Evolutionary conservation across 2,329 filamentous ascomycete species (phyloP), one percentile per base, ranked within the genome.

Genomic region (Monosporascus ibericus): DNA sequence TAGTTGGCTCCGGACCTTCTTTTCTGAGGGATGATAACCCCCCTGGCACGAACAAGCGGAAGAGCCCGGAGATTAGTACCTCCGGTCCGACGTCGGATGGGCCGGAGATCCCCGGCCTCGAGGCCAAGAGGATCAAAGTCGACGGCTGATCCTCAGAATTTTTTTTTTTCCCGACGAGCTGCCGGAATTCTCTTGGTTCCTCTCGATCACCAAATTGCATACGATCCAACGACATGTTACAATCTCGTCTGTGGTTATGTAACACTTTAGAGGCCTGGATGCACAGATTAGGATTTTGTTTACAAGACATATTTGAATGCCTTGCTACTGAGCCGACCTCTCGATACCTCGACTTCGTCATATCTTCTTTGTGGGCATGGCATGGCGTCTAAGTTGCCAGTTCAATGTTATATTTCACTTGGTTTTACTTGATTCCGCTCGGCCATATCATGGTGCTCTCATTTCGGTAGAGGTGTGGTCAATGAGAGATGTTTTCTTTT

Each of bases 1-100:
- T 85, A 2, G 78, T 79, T 2, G 79, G 76, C 2, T 79, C 76
- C 1, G 83, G 83, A 2, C 83, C 83, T 3, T 85, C 81, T 53
- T 86, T 86, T 59, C 61, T 86, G 50, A 72, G 81, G 53, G 82
- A 86, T 20, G 82, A 85, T 25, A 66, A 67, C 48, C 63, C 57
- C 36, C 49, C 57, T 24, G 61, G 61, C 18, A 54, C 69, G 0
- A 65, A 70, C n/a, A 83, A 83, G 66, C 70, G 80, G 55, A 84
- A 83, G 68, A 83, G 78, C 53, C 79, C 79, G 1, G 80, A 83
- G 8, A 69, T 72, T 37, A 72, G 70, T 48, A 67, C 65, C 11
- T 68, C 65, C n/a, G 69, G 70, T 2, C 65, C 70, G 2, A 65
- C 66, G 8, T 68, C 69, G 1, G 77, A 79, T 25, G 64, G 68